Conservation (phyloP, 1,284 basidiomycete species). For the Sanghuangporus baumii region DNA sequence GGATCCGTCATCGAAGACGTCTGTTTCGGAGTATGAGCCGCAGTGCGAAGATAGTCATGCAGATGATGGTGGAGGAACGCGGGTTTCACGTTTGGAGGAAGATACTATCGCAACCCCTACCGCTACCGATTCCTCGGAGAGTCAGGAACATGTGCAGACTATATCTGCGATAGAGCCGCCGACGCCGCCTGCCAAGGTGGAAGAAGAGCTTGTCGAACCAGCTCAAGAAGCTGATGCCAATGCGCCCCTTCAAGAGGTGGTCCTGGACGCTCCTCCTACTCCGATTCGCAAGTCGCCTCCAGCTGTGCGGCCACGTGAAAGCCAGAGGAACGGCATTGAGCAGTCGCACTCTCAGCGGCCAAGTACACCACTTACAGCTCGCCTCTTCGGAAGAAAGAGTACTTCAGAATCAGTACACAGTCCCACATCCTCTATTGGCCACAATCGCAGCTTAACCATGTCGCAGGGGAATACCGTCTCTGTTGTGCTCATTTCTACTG, state of each 20-base stretch:
- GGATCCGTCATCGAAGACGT: background rate
- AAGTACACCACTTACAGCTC: slow-evolving; percentile 9
- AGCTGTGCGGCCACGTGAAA: background rate
- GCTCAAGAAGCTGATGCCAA: background rate
- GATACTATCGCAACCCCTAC: background rate
- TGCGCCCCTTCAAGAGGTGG: slow-evolving; percentile 12
- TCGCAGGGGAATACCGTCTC: slow-evolving; percentile 70
- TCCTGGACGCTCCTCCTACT: slow-evolving; percentile 12
- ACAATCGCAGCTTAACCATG: slow-evolving; percentile 63
- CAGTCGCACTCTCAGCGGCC: slow-evolving; percentile 4
- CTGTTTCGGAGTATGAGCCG: background rate
- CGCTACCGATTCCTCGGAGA: background rate
- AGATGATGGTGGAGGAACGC: background rate
- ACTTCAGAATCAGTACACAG: slow-evolving; percentile 18
- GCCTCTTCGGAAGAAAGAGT: slow-evolving; percentile 16
- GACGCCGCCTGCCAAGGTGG: slow-evolving; percentile 7
- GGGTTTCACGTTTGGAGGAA: background rate
- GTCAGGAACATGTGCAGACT: background rate
- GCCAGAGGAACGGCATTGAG: background rate
- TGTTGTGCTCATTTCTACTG: slow-evolving; percentile 76
- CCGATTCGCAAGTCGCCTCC: slow-evolving; percentile 16
- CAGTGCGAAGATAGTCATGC: background rate
- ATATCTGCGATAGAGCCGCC: slow-evolving; percentile 3
- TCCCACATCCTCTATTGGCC: slow-evolving; percentile 21
- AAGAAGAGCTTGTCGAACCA: background rate